Base-by-base conservation (phyloP, 257 asterid genomes). In the Osmanthus fragrans region DNA sequence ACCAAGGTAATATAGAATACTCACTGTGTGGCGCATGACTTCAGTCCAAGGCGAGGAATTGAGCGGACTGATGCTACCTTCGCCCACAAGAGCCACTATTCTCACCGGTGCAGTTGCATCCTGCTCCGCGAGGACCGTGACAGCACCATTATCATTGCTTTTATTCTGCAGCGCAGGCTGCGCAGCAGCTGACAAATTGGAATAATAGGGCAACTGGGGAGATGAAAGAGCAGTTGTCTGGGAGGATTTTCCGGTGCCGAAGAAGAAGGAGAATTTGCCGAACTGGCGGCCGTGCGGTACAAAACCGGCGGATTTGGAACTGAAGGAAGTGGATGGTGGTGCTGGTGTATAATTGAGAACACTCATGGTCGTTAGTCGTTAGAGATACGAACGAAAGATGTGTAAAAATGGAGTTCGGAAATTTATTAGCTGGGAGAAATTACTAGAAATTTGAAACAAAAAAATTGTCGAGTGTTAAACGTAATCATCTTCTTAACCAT, bases 21-120 rank as follows among this genome's bases (percentile, higher is more conserved):
- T 88, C 69, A 91, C 97, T 73, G 97, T 92, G 82, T 92, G 97
- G 80, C 84, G 79, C 92, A 94, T 84, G 84, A 94, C 97, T 70
- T 92, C 91, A 75, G 81, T 75, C 98, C 98, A 94, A 81, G 98
- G 94, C 19, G 97, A 76, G 77, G 96, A 91, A 0, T 89, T 89
- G 47, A 94, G 88, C 34, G 97, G 96, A 83, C 97, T 94, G 85
- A 91, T 87, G 87, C 90, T 89, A 29, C 87, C 95, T 58, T 91
- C 96, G 69, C 97, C 98, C 29, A 94, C 97, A 13, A 94, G 34
- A 75, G 92, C 92, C 19, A 91, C 92, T 75, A 94, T 90, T 80
- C 89, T 91, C 77, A 92, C 98, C 78, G 86, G 81, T 21, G 63
- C 23, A 29, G 63, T 33, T 29, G 27, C 87, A 74, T 42, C 70